These are phyloP conservation scores for Candida boleticola DNA, from an alignment of 805 yeast genomes.

Conservation along the genomic window DNA sequence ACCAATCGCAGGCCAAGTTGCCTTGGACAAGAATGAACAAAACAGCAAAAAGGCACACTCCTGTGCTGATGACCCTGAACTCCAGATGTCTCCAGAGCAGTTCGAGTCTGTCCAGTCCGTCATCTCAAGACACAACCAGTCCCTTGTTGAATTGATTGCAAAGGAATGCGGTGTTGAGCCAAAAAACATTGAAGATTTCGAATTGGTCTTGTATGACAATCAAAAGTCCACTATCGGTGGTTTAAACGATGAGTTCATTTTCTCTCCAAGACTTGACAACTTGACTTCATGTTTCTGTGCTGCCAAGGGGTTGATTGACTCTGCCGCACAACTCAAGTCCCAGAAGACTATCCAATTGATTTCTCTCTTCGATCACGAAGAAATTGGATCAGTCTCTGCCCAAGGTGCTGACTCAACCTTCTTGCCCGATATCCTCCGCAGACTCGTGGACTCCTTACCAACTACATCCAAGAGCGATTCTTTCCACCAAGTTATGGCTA, in stretches of 20 bases:
- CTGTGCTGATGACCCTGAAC: conserved; percentile 54
- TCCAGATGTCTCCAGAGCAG: conserved; percentile 47
- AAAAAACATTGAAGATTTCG: conserved; percentile 83
- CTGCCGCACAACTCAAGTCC: conserved; percentile 41
- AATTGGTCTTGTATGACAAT: conserved; percentile 79
- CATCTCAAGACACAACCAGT: conserved; percentile 72
- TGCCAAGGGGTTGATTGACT: conserved; percentile 61
- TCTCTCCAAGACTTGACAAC: conserved; percentile 89
- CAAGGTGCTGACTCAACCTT: conserved; percentile 97
- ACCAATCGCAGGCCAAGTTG: conserved; percentile 74
- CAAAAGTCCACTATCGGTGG: conserved; percentile 87
- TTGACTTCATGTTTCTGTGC: conserved; percentile 86
- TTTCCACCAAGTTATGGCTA: conserved; percentile 58
- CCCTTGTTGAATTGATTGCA: conserved; percentile 68
- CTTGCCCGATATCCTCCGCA: conserved; percentile 70
- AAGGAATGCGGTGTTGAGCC: conserved; percentile 51
- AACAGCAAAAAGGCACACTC: conserved; percentile 13
- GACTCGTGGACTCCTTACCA: conserved; percentile 42
- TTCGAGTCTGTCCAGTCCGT: conserved; percentile 65
- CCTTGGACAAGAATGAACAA: conserved; percentile 20
- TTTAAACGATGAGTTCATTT: conserved; percentile 82
- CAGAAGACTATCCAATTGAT: conserved; percentile 67
- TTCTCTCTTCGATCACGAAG: conserved; percentile 93
- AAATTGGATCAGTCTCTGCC: conserved; percentile 88
- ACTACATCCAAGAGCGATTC: conserved; percentile 26